phyloP scores from a whole-genome alignment of 768 basidiomycete species.

The Inosperma sp. region DNA sequence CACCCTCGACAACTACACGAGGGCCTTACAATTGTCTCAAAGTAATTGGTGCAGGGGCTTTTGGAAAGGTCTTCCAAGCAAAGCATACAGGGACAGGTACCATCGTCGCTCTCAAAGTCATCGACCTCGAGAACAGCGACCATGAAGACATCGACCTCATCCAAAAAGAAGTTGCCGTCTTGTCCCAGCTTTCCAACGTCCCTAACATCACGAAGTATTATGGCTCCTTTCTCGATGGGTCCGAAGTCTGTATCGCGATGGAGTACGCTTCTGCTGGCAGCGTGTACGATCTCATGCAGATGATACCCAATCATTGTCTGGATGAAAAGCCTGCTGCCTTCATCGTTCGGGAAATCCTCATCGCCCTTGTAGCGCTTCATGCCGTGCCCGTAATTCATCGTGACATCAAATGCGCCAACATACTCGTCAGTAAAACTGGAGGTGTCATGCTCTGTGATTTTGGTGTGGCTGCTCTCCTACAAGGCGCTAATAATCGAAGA shows the following conservation, averaged over 20 bases:
- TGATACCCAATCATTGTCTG: slow-evolving; percentile 63
- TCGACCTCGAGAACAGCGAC: slow-evolving; percentile 94
- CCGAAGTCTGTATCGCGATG: slow-evolving; percentile 99
- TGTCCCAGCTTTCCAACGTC: slow-evolving; percentile 84
- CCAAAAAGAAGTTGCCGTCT: slow-evolving; percentile 90
- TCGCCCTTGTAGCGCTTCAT: slow-evolving; percentile 86
- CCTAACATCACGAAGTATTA: slow-evolving; percentile 93
- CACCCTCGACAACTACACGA: slow-evolving; percentile 3
- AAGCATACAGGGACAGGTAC: slow-evolving; percentile 79
- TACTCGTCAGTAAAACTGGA: slow-evolving; percentile 82
- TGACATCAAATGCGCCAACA: slow-evolving; percentile 96
- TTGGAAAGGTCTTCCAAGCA: slow-evolving; percentile 93
- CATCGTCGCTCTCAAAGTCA: slow-evolving; percentile 95
- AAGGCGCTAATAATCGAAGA: slow-evolving; percentile 81
- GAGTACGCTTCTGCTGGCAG: slow-evolving; percentile 95
- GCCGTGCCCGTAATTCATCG: slow-evolving; percentile 93
- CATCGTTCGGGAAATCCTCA: slow-evolving; percentile 85
- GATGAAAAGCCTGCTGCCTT: slow-evolving; percentile 89
- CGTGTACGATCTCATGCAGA: slow-evolving; percentile 89
- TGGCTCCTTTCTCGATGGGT: slow-evolving; percentile 93
- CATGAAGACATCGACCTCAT: slow-evolving; percentile 91
- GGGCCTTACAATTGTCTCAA: slow-evolving; percentile 49
- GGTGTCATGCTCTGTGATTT: slow-evolving; percentile 98
- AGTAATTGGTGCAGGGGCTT: slow-evolving; percentile 92
- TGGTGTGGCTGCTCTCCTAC: slow-evolving; percentile 91